Evolutionary conservation across 2,329 filamentous ascomycete species (phyloP).

Genomic region (Pseudocercospora vitis): DNA sequence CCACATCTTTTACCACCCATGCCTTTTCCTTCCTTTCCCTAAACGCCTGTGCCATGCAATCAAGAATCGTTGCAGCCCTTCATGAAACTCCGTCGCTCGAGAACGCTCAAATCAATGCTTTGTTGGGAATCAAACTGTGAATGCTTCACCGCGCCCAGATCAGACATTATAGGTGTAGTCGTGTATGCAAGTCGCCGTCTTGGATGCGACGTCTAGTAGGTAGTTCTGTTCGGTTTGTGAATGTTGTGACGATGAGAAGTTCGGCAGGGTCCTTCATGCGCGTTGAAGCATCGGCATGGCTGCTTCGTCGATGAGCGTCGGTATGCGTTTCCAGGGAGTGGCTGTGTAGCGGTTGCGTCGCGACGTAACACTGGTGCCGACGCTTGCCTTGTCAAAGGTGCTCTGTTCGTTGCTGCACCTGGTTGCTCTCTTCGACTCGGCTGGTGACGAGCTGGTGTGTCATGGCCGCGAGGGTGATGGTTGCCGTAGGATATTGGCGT

Average conservation of each 20-base stretch:
- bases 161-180: slow-evolving; percentile 2
- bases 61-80: too few species aligned
- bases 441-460: too few species aligned
- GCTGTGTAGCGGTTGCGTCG: neutral
- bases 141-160: neutral
- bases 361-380: neutral
- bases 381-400: neutral
- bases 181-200: neutral
- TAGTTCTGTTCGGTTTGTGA: neutral
- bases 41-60: neutral
- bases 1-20: too few species aligned
- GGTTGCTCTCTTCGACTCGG: too few species aligned
- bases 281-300: neutral
- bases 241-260: neutral
- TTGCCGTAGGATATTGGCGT: neutral
- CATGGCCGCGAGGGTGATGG: too few species aligned
- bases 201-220: neutral
- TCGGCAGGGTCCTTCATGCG: neutral
- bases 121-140: neutral
- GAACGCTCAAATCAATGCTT: neutral
- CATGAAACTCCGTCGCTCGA: neutral
- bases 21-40: too few species aligned
- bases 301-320: neutral
- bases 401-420: neutral
- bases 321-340: neutral